phyloP scores from a whole-genome alignment of 2,329 filamentous ascomycete genomes.

The Macroventuria anomochaeta region DNA sequence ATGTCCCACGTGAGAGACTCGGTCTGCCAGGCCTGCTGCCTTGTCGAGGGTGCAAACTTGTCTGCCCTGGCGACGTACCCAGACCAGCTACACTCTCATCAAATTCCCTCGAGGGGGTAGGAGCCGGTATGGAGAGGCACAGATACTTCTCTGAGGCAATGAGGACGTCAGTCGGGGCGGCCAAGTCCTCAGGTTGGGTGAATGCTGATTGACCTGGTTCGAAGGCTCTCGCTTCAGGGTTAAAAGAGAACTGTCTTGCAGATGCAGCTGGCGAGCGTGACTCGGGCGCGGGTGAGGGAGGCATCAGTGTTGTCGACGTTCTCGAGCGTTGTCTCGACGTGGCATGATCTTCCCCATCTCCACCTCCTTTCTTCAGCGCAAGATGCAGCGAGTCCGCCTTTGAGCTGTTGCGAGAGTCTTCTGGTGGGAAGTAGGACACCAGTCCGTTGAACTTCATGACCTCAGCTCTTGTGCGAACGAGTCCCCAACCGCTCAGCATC shows the following conservation, averaged over 20 bases:
- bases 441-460: conserved; percentile 63
- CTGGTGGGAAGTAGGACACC: conserved; percentile 43
- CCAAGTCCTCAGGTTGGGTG: conserved; percentile 23
- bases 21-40: conserved; percentile 23
- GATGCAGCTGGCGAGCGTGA: conserved; percentile 33
- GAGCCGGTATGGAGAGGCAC: conserved; percentile 38
- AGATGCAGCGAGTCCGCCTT: conserved; percentile 38
- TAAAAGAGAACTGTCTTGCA: conserved; percentile 43
- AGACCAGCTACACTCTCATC: conserved; percentile 28
- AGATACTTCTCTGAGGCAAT: conserved; percentile 39
- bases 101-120: conserved; percentile 26
- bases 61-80: conserved; percentile 25
- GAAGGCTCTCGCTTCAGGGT: conserved; percentile 47
- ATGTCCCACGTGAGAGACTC: conserved; percentile 37
- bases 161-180: conserved; percentile 22
- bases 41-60: conserved; percentile 23
- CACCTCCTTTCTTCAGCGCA: conserved; percentile 26
- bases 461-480: conserved; percentile 62
- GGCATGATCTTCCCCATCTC: conserved; percentile 17
- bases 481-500: conserved; percentile 64
- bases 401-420: conserved; percentile 29
- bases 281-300: conserved; percentile 29
- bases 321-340: conserved; percentile 26
- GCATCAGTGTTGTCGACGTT: conserved; percentile 35
- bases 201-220: conserved; percentile 31